Base-by-base conservation (phyloP, 345 rosid genomes). In the Balakata baccata region DNA sequence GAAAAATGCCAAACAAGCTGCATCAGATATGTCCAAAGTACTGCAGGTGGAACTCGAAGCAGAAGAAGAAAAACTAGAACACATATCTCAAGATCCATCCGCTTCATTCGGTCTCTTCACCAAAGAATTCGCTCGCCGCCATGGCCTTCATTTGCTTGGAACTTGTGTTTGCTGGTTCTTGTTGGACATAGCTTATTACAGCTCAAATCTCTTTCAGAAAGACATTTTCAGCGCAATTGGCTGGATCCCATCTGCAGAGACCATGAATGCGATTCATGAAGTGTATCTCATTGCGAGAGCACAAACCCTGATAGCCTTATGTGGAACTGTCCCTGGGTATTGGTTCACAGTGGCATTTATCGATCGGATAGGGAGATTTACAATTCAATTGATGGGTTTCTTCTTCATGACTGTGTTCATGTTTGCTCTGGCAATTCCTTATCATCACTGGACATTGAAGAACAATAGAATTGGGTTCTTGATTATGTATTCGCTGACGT, bases 21-120 rank as follows among this genome's bases (percentile, higher is more conserved):
- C 78, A 58, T 67, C 78, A n/a, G 78, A 75, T 66, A 75, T 75
- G 78, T 75, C 78, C 23, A 68, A 9, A 64, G 72, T 75, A 11
- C n/a, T 75, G 51, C 72, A 75, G 38, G 67, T 75, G 39, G 72
- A 75, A 22, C 10, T 75, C 16, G 49, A 25, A 49, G 58, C 78
- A 34, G 76, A 73, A 54, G 70, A 65, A 41, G 41, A 23, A n/a
- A 73, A 25, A 51, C 16, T 25, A 22, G 76, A 64, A 52, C 16
- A 25, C 14, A 23, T 47, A 41, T 12, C 43, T 17, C 57, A 73
- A 6, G 64, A 54, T 6, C 25, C 70, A 65, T 52, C 70, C 25
- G 54, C 39, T 4, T 53, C 62, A 39, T 73, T 64, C 11, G 76
- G 76, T n/a, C 64, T 64, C 41, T 73, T 73, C 46, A 64, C 47